Base-by-base conservation (phyloP, 805 yeast genomes). In the Kluyveromyces lactis region DNA sequence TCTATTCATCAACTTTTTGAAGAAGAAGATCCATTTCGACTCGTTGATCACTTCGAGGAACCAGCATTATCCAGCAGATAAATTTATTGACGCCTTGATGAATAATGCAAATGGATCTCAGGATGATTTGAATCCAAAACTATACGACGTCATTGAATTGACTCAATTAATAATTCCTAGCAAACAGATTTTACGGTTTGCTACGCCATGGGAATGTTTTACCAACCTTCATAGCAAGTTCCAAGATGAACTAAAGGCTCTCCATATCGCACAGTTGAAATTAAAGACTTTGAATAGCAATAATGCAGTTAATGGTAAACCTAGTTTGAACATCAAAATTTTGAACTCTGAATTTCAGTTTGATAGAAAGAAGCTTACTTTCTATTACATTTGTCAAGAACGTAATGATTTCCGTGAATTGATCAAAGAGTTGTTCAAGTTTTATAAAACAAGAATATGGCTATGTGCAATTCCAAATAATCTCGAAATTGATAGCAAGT, bases 371-470 rank as follows among this genome's bases (percentile, higher is more conserved):
- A 84, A 84, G 50, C 67, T 83, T 45, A 83, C 81, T 5, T 79
- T 83, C 49, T 83, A 81, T 59, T 81, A 80, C 52, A 69, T 67
- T 41, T 71, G 81, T 51, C 69, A 73, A 36, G 77, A 77, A 50
- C 64, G 92, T 48, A 71, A 82, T 41, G 92, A 84, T 55, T 82
- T 82, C 55, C 66, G 90, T 42, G 81, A 75, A 33, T 67, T 82
- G 52, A 81, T 81, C 40, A 76, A 81, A 43, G 90, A 82, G 51
- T 61, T 82, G 23, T 82, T 81, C 67, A 77, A 80, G 53, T 75
- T 79, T 43, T 82, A 80, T 65, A 82, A 82, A 60, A 81, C 89
- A 0, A 68, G 90, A 52, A 82, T 82, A 47, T 84, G 94, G 92
- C 64, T 84, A 60, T 81, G 89, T 67, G 89, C 92, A 0, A 82